Percentiles rank a stretch among this genome's conserved stretches.
Conservation (phyloP, 2,329 filamentous ascomycete species). For the Dothidotthia symphoricarpi region DNA sequence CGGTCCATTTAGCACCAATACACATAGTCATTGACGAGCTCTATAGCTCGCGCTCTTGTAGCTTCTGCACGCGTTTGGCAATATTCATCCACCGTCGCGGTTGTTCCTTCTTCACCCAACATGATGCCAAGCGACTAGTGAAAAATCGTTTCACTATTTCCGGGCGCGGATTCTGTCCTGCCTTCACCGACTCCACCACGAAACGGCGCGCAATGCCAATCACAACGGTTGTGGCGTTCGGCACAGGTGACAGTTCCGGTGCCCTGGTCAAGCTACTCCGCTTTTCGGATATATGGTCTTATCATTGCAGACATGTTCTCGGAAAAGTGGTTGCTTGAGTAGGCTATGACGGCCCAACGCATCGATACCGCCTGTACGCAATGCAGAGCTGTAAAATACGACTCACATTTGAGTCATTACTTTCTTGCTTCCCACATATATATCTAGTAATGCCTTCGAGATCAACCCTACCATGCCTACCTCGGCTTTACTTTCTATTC, state of each 20-base stretch:
- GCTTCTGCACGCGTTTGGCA: no score
- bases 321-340: conserved; percentile 29
- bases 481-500: no score
- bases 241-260: conserved; percentile 10
- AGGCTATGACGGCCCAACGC: conserved; percentile 21
- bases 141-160: conserved; percentile 3
- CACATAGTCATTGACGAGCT: conserved; percentile 11
- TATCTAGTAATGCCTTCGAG: no score
- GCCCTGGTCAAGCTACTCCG: conserved; percentile 19
- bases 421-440: conserved; percentile 1
- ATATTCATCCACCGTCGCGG: no score
- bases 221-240: background rate
- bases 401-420: conserved; percentile 6
- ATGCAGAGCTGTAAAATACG: conserved; percentile 6
- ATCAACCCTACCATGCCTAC: no score
- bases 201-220: conserved; percentile 3
- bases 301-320: conserved; percentile 25
- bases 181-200: background rate
- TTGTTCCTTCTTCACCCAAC: no score
- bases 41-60: conserved; percentile 8
- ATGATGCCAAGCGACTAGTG: no score
- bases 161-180: conserved; percentile 2
- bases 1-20: conserved; percentile 6
- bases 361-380: conserved; percentile 13
- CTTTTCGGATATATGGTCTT: conserved; percentile 22